phyloP scores from a whole-genome alignment of 2,329 filamentous ascomycete genomes.

The Periconia macrospinosa region DNA sequence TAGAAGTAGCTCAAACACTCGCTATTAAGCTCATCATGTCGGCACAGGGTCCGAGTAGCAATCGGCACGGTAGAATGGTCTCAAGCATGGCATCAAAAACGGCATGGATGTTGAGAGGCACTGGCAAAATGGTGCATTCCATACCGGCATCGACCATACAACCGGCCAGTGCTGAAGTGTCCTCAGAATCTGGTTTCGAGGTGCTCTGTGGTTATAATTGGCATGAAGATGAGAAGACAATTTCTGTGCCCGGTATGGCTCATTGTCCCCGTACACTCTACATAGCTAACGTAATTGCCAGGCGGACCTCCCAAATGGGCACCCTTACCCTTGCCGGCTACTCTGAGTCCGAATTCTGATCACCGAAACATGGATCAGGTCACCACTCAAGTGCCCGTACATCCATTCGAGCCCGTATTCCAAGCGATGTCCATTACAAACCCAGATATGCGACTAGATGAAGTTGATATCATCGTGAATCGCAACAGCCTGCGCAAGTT shows the following conservation, averaged over 20 bases:
- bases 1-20: not conserved
- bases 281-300: slow-evolving; percentile 1
- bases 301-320: slow-evolving; percentile 23
- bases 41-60: not conserved
- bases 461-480: slow-evolving; percentile 20
- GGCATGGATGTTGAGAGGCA: slow-evolving; percentile 17
- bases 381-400: slow-evolving; percentile 22
- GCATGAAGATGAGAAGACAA: slow-evolving; percentile 12
- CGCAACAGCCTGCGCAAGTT: slow-evolving; percentile 22
- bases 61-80: no score
- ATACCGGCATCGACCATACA: slow-evolving; percentile 10
- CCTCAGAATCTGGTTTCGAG: slow-evolving; percentile 14
- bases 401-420: slow-evolving; percentile 29
- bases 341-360: slow-evolving; percentile 11
- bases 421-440: slow-evolving; percentile 19
- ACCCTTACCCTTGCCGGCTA: slow-evolving; percentile 13
- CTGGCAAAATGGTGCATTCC: slow-evolving; percentile 7
- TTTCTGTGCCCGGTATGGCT: slow-evolving; percentile 12
- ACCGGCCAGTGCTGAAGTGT: slow-evolving; percentile 7
- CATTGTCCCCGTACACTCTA: not conserved
- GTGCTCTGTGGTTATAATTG: slow-evolving; percentile 26
- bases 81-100: slow-evolving; percentile 6
- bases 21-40: not conserved
- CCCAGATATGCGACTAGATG: slow-evolving; percentile 9
- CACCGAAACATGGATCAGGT: slow-evolving; percentile 1